These are phyloP conservation scores for Durio zibethinus DNA, from an alignment of 345 rosid genomes.

Conservation along the genomic window DNA sequence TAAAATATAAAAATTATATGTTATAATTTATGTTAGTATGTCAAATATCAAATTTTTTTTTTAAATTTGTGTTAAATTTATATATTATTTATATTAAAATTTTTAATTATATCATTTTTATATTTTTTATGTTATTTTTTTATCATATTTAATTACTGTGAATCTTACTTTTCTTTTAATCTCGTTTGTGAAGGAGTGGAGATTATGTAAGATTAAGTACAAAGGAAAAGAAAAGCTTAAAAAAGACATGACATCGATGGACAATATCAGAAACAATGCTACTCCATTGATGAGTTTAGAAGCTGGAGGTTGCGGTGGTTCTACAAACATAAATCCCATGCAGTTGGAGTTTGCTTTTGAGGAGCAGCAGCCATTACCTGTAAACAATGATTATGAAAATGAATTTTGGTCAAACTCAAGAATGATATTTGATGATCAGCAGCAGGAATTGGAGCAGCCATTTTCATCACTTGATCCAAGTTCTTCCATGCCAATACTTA, in stretches of 20 bases:
- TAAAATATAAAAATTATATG: too few species aligned
- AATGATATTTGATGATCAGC: not conserved
- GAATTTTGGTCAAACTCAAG: not conserved
- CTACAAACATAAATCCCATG: not conserved
- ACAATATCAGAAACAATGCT: not conserved
- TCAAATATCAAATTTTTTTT: too few species aligned
- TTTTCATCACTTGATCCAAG: not conserved
- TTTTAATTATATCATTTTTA: too few species aligned
- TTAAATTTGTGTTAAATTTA: too few species aligned
- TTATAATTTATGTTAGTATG: too few species aligned
- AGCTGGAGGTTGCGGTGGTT: not conserved
- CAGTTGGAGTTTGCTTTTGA: not conserved
- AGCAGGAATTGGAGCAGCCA: too few species aligned
- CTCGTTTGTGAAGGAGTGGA: not conserved
- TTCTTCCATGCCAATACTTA: not conserved
- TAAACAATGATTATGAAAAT: not conserved
- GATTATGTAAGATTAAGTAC: constrained; percentile 9
- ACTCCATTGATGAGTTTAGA: not conserved
- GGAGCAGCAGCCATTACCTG: not conserved
- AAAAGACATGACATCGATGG: not conserved
- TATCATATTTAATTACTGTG: too few species aligned
- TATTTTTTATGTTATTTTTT: too few species aligned
- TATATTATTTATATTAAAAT: too few species aligned
- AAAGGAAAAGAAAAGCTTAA: constrained; percentile 4
- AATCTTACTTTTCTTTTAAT: too few species aligned